phyloP scores from a whole-genome alignment of 257 asterid genomes.

The Solanum pennellii region DNA sequence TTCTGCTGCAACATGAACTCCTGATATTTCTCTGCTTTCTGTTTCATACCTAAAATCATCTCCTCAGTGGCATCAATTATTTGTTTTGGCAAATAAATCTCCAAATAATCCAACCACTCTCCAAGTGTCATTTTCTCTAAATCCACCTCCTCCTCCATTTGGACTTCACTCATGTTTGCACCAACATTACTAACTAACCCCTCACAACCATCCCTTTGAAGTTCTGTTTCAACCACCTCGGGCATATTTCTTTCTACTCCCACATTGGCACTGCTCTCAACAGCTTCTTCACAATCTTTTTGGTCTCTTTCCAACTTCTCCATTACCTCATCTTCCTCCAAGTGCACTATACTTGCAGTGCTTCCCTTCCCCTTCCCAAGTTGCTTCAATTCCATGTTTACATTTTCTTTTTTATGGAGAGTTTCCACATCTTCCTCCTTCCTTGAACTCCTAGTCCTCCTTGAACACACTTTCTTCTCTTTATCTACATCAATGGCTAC shows the following conservation, averaged over 20 bases:
- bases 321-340: constrained; percentile 9
- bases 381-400: neutral
- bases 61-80: constrained; percentile 48
- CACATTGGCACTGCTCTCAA: neutral
- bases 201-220: constrained; percentile 1
- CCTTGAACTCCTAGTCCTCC: constrained; percentile 28
- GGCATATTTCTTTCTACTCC: neutral
- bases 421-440: constrained; percentile 6
- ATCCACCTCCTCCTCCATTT: constrained; percentile 8
- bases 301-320: constrained; percentile 11
- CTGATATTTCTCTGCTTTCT: constrained; percentile 37
- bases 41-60: constrained; percentile 50
- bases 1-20: constrained; percentile 45
- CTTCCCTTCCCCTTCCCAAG: neutral
- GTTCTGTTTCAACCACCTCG: neutral
- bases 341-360: neutral
- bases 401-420: neutral
- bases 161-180: neutral
- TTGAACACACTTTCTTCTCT: constrained; percentile 13
- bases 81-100: constrained; percentile 42
- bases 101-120: constrained; percentile 58
- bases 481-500: neutral
- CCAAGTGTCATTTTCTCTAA: constrained; percentile 59
- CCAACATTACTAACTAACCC: constrained; percentile 23
- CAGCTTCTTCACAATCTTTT: constrained; percentile 8